A percentile compares a stretch with the other conserved stretches of the same genome.
Evolutionary conservation across 495 filamentous ascomycete species (phyloP).

Genomic region (Lasiosphaeria miniovina): DNA sequence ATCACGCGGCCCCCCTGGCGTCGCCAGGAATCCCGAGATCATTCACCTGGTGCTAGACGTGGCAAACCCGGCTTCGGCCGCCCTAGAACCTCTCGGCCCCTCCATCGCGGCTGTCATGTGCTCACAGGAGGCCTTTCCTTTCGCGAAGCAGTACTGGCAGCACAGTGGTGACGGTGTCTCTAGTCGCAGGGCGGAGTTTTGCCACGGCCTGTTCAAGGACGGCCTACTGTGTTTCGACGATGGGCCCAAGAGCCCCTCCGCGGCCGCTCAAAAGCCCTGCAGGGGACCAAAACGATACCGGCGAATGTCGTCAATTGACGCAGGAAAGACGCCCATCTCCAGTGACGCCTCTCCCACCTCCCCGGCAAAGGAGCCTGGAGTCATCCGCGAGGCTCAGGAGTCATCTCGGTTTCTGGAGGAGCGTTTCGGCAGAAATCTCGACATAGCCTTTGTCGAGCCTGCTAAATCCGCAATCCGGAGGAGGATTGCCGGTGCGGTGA

Average conservation of each 20-base stretch:
- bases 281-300: conserved; percentile 74
- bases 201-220: conserved; percentile 67
- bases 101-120: conserved; percentile 70
- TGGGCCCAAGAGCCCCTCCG: conserved; percentile 14
- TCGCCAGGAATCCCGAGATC: conserved; percentile 53
- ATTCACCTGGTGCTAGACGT: conserved; percentile 63
- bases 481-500: conserved; percentile 85
- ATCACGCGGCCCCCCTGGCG: conserved; percentile 48
- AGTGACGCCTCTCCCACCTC: neutral
- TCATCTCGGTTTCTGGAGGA: conserved; percentile 85
- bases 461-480: conserved; percentile 83
- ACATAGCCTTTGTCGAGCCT: conserved; percentile 67
- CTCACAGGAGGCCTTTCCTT: conserved; percentile 56
- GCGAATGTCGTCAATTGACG: conserved; percentile 53
- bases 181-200: conserved; percentile 88
- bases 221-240: conserved; percentile 60
- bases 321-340: conserved; percentile 4
- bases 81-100: conserved; percentile 38
- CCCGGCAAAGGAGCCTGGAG: conserved; percentile 6
- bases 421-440: conserved; percentile 88
- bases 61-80: conserved; percentile 47
- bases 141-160: conserved; percentile 93
- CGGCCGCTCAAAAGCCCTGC: conserved; percentile 41
- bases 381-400: conserved; percentile 50
- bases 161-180: conserved; percentile 94